These are phyloP conservation scores for Globisporangium splendens DNA, from an alignment of 352 stramenopile genomes.

Conservation along the genomic window DNA sequence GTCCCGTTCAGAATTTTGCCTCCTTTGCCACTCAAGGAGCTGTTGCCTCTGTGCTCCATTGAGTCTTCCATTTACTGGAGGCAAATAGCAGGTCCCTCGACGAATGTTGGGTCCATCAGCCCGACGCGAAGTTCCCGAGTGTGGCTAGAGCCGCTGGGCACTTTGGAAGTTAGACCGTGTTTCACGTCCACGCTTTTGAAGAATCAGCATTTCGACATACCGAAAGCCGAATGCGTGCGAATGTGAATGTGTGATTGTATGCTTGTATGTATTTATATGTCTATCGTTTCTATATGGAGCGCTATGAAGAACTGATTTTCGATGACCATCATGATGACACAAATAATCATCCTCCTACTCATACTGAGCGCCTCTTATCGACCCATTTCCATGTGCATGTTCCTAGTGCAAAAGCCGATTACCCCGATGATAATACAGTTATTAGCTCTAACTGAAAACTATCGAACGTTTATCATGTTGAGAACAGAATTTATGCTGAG, in stretches of 20 bases:
- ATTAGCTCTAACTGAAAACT: constrained; percentile 91
- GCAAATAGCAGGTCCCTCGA: constrained; percentile 62
- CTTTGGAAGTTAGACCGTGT: constrained; percentile 57
- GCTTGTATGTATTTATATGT: constrained; percentile 9
- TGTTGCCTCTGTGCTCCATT: constrained; percentile 38
- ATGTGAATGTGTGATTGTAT: constrained; percentile 6
- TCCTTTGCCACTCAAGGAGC: constrained; percentile 66
- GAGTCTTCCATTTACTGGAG: constrained; percentile 66
- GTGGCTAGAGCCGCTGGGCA: constrained; percentile 73
- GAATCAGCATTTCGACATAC: constrained; percentile 84
- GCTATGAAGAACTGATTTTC: constrained; percentile 43
- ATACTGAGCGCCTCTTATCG: constrained; percentile 43
- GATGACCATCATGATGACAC: constrained; percentile 24
- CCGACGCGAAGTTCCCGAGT: constrained; percentile 62
- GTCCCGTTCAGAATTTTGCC: constrained; percentile 19
- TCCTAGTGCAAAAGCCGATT: background rate
- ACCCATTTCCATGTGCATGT: constrained; percentile 1
- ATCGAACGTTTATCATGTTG: constrained; percentile 51
- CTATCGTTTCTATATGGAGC: constrained; percentile 12
- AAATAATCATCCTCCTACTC: constrained; percentile 72
- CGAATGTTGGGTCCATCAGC: constrained; percentile 81
- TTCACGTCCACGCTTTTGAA: constrained; percentile 56
- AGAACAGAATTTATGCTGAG: constrained; percentile 41
- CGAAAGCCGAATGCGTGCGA: background rate
- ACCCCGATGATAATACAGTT: constrained; percentile 77